Percentiles rank a stretch among this genome's conserved stretches.
Evolutionary conservation across 2,329 filamentous ascomycete genomes (phyloP).

Genomic region (Lecanicillium sp.): DNA sequence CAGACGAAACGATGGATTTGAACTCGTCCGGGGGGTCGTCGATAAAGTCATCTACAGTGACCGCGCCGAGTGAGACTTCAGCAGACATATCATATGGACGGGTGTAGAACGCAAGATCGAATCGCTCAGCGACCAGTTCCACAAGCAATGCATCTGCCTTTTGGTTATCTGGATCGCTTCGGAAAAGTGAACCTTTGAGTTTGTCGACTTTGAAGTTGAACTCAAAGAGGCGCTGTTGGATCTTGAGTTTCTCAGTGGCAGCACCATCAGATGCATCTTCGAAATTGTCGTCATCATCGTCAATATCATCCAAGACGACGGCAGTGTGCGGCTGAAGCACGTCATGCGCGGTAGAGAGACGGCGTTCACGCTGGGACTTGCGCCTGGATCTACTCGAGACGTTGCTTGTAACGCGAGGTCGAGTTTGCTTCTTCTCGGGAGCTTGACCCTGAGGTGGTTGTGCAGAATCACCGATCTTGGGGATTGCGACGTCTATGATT

Average conservation of each 20-base stretch:
- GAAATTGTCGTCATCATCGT: conserved; percentile 56
- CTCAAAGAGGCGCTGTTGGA: conserved; percentile 88
- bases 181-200: conserved; percentile 85
- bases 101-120: conserved; percentile 80
- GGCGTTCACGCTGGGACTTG: conserved; percentile 38
- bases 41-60: conserved; percentile 91
- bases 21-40: conserved; percentile 84
- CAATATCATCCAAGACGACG: conserved; percentile 71
- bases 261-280: conserved; percentile 56
- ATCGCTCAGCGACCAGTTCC: conserved; percentile 83
- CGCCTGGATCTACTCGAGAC: conserved; percentile 36
- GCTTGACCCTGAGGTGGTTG: conserved; percentile 16
- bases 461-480: conserved; percentile 53
- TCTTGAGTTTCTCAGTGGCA: conserved; percentile 51
- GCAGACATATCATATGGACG: conserved; percentile 88
- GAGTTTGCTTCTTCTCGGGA: conserved; percentile 17
- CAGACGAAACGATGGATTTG: conserved; percentile 92
- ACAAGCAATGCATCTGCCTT: conserved; percentile 76
- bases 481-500: conserved; percentile 89
- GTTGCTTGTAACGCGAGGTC: conserved; percentile 38
- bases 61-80: conserved; percentile 76
- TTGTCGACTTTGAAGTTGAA: conserved; percentile 95
- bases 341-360: conserved; percentile 64
- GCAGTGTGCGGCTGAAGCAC: conserved; percentile 65
- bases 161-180: conserved; percentile 69